Conservation (phyloP, 192 early-diverging fungal species). For the Umbelopsis ramanniana region DNA sequence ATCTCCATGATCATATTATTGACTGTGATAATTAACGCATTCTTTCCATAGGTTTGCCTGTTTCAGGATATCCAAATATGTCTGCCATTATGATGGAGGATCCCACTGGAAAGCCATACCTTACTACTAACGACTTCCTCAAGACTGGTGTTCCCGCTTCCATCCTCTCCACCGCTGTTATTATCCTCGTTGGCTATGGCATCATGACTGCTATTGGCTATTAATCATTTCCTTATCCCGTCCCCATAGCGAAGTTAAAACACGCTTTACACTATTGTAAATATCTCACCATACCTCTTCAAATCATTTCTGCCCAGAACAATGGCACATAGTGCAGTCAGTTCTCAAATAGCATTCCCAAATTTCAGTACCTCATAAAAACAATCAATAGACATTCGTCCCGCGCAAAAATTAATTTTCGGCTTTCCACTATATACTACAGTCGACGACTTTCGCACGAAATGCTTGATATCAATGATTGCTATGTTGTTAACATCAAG, state of each 20-base stretch:
- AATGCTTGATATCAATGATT: too few relatives aligned
- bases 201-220: conserved; percentile 54
- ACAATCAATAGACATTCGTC: too few relatives aligned
- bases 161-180: conserved; percentile 54
- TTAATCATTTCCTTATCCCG: neutral
- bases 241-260: too few relatives aligned
- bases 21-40: conserved; percentile 34
- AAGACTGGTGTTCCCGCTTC: conserved; percentile 62
- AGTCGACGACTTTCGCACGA: too few relatives aligned
- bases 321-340: too few relatives aligned
- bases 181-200: conserved; percentile 66
- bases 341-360: too few relatives aligned
- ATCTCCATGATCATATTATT: neutral
- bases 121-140: conserved; percentile 68
- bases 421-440: too few relatives aligned
- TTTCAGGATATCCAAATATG: conserved; percentile 84
- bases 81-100: conserved; percentile 72
- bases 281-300: neutral
- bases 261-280: neutral
- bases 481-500: too few relatives aligned
- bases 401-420: too few relatives aligned
- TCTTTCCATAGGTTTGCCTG: conserved; percentile 69
- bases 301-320: too few relatives aligned
- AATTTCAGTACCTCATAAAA: too few relatives aligned
- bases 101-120: conserved; percentile 65